A percentile compares a stretch with the other conserved stretches of the same genome.
Conservation (phyloP, 768 basidiomycete species). For the Boletus barrowsii region DNA sequence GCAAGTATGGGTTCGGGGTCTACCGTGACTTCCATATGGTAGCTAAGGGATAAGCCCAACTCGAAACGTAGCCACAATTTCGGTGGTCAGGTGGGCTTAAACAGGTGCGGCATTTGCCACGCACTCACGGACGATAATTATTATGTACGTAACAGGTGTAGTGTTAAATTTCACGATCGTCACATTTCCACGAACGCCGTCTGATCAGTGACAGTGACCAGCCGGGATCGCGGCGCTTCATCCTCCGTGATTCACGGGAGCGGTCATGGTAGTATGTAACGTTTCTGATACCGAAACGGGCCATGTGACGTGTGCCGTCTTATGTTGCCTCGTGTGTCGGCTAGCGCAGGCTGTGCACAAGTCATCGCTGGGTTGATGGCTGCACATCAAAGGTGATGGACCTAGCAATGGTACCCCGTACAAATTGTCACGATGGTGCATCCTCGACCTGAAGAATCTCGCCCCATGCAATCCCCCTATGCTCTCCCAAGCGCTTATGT, state of each 20-base stretch:
- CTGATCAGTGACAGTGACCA: constrained; percentile 10
- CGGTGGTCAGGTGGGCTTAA: constrained; percentile 15
- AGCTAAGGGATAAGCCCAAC: constrained; percentile 10
- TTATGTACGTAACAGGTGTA: constrained; percentile 21
- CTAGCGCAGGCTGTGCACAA: constrained; percentile 26
- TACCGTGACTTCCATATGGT: constrained; percentile 12
- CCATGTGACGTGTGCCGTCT: constrained; percentile 30
- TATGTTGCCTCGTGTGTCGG: constrained; percentile 29
- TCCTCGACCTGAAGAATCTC: constrained; percentile 39
- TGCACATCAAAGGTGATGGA: constrained; percentile 21
- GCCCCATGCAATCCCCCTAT: constrained; percentile 30
- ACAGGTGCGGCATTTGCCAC: constrained; percentile 9
- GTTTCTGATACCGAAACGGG: constrained; percentile 29
- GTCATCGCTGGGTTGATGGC: constrained; percentile 28
- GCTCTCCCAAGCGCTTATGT: constrained; percentile 34
- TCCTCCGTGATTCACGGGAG: constrained; percentile 24
- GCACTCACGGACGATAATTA: constrained; percentile 17
- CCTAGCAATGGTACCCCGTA: constrained; percentile 27
- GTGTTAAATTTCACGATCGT: constrained; percentile 17
- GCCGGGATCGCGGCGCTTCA: constrained; percentile 22
- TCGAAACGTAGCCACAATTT: constrained; percentile 7
- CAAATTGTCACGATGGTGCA: constrained; percentile 29
- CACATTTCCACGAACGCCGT: constrained; percentile 22
- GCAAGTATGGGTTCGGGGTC: constrained; percentile 18
- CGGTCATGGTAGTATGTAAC: constrained; percentile 20